Base-by-base conservation (phyloP, 495 filamentous ascomycete species). In the Annulohypoxylon moriforme region DNA sequence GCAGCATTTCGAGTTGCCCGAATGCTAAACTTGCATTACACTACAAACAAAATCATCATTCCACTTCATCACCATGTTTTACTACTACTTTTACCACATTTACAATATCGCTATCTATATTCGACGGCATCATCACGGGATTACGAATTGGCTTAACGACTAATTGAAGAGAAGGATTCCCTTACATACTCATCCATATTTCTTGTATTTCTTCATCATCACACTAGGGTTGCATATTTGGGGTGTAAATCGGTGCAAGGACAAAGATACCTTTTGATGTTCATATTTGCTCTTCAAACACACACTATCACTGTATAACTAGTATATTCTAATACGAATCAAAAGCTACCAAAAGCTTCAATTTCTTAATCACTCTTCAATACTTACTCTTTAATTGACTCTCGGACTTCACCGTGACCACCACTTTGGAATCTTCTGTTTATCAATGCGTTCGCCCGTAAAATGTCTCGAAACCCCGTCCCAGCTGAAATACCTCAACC, bases 1-100 rank as follows among this genome's bases (percentile, higher is more conserved):
- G 27, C 58, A 71, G 10, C 73, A 78, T 44, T 78, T 78, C 27
- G 76, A 78, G 14, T 44, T 78, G 5, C 74, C 74, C 10, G 70
- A 77, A 44, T 74, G 44, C 22, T 22, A 60, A 14, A 8, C 1
- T 24, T 29, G n/a, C n/a, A 20, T 4, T 13, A 50, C 25, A 13
- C 14, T 25, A 7, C 8, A 16, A 18, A 29, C 27, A 57, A 33
- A 58, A 5, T 2, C 7, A 14, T 13, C 24, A 24, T 49, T 49
- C 3, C 14, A 0, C 14, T 53, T 38, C 24, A 55, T 16, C 20
- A 58, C 22, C n/a, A 44, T 49, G 31, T 52, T 46, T 68, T 55
- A 66, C 40, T 63, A 59, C 20, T 55, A 64, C 49, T 9, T 29
- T 16, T 47, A 22, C 38, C 46, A 44, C 5, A 44, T 36, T 10